These are phyloP conservation scores for Pestalotiopsis sp. DNA, from an alignment of 2,329 filamentous ascomycete species.

Conservation along the genomic window DNA sequence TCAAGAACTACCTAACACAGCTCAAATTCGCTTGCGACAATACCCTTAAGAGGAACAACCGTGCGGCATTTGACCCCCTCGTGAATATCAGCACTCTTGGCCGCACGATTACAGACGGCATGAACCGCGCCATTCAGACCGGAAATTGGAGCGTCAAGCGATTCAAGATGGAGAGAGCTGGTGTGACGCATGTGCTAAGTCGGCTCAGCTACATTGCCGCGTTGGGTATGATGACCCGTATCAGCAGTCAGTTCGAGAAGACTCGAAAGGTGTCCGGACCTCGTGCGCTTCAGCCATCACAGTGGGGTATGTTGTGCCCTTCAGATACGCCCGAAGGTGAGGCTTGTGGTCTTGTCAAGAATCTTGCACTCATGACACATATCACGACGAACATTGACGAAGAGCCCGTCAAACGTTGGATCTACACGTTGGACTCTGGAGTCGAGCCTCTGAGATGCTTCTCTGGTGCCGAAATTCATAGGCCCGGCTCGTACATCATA, in stretches of 20 bases:
- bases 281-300: slow-evolving; percentile 92
- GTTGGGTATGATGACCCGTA: slow-evolving; percentile 99
- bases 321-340: slow-evolving; percentile 99
- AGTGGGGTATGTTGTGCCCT: slow-evolving; percentile 97
- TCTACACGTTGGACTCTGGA: slow-evolving; percentile 84
- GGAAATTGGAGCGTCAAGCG: slow-evolving; percentile 98
- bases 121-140: slow-evolving; percentile 95
- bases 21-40: slow-evolving; percentile 96
- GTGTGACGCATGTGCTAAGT: slow-evolving; percentile 94
- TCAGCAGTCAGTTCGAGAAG: slow-evolving; percentile 98
- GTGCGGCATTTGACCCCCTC: slow-evolving; percentile 85
- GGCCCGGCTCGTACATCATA: slow-evolving; percentile 81
- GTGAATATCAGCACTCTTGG: slow-evolving; percentile 83
- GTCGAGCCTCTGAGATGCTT: slow-evolving; percentile 74
- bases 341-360: slow-evolving; percentile 97
- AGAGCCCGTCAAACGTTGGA: slow-evolving; percentile 81
- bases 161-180: slow-evolving; percentile 97
- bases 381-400: slow-evolving; percentile 98
- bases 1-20: slow-evolving; percentile 90
- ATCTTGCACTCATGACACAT: slow-evolving; percentile 97
- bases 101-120: slow-evolving; percentile 85
- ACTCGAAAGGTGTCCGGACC: slow-evolving; percentile 95
- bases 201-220: slow-evolving; percentile 95
- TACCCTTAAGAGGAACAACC: slow-evolving; percentile 89
- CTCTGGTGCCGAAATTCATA: slow-evolving; percentile 82